A percentile compares a stretch with the other conserved stretches of the same genome.
phyloP scores from a whole-genome alignment of 148 eudicot species.

The Fallopia convolvulus region DNA sequence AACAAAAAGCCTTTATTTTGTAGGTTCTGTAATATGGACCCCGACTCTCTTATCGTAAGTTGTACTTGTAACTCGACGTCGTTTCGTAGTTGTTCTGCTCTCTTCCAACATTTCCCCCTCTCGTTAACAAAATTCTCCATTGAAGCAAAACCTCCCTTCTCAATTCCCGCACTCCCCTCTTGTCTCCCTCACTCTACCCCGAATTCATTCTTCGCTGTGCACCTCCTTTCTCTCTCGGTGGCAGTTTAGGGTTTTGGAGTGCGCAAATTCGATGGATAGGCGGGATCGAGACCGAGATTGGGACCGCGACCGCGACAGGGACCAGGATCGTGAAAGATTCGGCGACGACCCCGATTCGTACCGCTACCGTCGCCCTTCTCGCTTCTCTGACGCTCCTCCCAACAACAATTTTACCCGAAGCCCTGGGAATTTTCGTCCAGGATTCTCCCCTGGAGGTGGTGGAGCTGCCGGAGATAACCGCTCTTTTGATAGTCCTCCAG shows the following conservation, averaged over 20 bases:
- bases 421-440: constrained; percentile 25
- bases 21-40: too few relatives aligned
- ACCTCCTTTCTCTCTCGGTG: not conserved
- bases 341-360: constrained; percentile 1
- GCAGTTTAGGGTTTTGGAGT: not conserved
- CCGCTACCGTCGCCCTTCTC: constrained; percentile 37
- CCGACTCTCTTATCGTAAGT: too few relatives aligned
- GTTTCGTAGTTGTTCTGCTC: not conserved
- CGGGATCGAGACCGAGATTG: constrained; percentile 22
- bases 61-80: too few relatives aligned
- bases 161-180: not conserved
- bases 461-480: constrained; percentile 23
- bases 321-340: constrained; percentile 7
- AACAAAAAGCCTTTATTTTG: too few relatives aligned
- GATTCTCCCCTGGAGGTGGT: constrained; percentile 21
- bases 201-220: not conserved
- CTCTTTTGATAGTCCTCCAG: constrained; percentile 47
- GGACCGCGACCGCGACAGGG: constrained; percentile 24
- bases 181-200: not conserved
- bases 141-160: not conserved
- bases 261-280: constrained; percentile 18
- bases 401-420: constrained; percentile 23
- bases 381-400: constrained; percentile 37
- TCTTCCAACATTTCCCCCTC: not conserved
- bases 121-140: not conserved